Percentiles rank a stretch among this genome's conserved stretches.
Evolutionary conservation across 2,329 filamentous ascomycete species (phyloP).

Genomic region (Ceratocystiopsis minuta): DNA sequence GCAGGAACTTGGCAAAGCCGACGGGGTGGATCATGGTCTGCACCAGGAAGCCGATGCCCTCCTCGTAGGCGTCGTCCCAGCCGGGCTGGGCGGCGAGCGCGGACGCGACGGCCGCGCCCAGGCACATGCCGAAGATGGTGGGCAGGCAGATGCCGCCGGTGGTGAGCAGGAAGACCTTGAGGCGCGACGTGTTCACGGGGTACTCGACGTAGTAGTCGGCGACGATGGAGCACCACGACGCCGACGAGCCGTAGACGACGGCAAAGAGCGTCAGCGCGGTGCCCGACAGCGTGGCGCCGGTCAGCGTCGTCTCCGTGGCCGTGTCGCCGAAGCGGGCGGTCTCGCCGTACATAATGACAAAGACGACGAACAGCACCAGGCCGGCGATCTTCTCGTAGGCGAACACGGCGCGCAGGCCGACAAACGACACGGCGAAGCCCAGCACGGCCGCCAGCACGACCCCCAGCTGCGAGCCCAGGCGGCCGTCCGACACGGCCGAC

Average conservation of each 20-base stretch:
- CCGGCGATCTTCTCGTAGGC: constrained; percentile 32
- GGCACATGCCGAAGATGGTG: constrained; percentile 36
- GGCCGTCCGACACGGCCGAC: constrained; percentile 25
- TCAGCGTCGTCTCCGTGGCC: constrained; percentile 16
- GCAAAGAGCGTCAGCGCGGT: constrained; percentile 24
- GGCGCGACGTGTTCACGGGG: constrained; percentile 23
- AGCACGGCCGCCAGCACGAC: constrained; percentile 33
- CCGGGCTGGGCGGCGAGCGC: constrained; percentile 33
- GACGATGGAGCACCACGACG: constrained; percentile 28
- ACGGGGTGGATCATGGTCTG: constrained; percentile 39
- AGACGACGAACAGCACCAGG: constrained; percentile 27
- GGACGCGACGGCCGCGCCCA: constrained; percentile 45
- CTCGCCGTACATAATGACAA: constrained; percentile 30
- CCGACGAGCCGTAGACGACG: constrained; percentile 29
- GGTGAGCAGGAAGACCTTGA: constrained; percentile 30
- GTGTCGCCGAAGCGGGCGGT: constrained; percentile 23
- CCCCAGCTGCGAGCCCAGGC: constrained; percentile 29
- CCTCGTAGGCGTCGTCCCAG: constrained; percentile 36
- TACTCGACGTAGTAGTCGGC: constrained; percentile 30
- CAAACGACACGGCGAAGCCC: constrained; percentile 31
- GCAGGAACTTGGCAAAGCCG: constrained; percentile 44
- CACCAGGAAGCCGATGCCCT: constrained; percentile 39
- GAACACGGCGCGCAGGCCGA: constrained; percentile 30
- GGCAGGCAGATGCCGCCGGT: constrained; percentile 28
- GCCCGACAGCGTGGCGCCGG: constrained; percentile 21